Conservation (phyloP, 441 rosid species). For the Cnidoscolus chayamansa region DNA sequence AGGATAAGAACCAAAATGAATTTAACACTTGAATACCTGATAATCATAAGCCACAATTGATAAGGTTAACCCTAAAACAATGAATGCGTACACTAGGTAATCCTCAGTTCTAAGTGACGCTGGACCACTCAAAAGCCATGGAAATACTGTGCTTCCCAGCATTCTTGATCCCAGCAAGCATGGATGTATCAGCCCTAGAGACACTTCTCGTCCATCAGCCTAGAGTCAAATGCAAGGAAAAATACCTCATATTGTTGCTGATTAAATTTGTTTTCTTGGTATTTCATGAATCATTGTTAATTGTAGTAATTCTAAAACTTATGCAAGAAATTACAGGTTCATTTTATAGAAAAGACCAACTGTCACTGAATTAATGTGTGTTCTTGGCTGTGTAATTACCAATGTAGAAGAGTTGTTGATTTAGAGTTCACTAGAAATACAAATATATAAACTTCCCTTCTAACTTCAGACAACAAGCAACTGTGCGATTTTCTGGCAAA, state of each 20-base stretch:
- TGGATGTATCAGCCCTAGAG: slow-evolving; percentile 77
- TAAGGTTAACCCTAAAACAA: slow-evolving; percentile 54
- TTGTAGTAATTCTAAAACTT: background rate
- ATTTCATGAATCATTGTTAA: background rate
- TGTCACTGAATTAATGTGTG: background rate
- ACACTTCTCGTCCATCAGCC: slow-evolving; percentile 96
- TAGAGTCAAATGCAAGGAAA: slow-evolving; percentile 28
- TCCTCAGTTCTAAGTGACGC: slow-evolving; percentile 74
- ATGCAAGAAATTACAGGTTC: background rate
- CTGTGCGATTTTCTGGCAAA: background rate
- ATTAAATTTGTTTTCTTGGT: slow-evolving; percentile 13
- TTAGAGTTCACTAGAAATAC: background rate
- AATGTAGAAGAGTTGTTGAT: background rate
- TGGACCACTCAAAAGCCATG: slow-evolving; percentile 70
- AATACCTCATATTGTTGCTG: background rate
- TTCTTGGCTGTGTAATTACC: background rate
- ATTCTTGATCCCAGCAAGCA: slow-evolving; percentile 87
- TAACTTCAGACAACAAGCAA: background rate
- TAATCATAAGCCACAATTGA: slow-evolving; percentile 88
- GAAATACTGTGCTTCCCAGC: slow-evolving; percentile 86
- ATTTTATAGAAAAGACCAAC: slow-evolving; percentile 1
- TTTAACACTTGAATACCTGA: slow-evolving; percentile 50
- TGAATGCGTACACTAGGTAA: slow-evolving; percentile 60
- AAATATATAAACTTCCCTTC: background rate
- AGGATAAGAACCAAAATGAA: slow-evolving; percentile 11